Percentiles rank a stretch among this genome's conserved stretches.
Conservation (phyloP, 202 grass and related monocot species). For the Zizania palustris region DNA sequence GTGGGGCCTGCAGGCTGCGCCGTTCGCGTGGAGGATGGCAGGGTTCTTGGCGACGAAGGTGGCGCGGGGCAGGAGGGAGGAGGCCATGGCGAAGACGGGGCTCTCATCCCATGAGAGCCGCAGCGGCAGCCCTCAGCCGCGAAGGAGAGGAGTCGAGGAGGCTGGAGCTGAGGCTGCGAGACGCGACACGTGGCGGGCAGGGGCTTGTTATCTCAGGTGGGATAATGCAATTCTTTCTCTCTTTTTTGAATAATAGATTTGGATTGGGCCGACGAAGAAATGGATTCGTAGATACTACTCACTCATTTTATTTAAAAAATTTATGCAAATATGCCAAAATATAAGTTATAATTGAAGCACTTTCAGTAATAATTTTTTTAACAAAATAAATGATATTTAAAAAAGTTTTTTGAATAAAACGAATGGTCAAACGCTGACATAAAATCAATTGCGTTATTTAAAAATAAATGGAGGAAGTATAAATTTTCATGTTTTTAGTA, state of each 20-base stretch:
- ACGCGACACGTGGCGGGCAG: slow-evolving; percentile 45
- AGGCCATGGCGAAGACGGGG: slow-evolving; percentile 54
- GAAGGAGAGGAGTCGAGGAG: slow-evolving; percentile 14
- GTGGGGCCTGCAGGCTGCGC: slow-evolving; percentile 15
- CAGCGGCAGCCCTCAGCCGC: neutral
- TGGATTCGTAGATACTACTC: neutral
- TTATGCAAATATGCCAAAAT: too few species aligned
- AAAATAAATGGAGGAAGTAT: too few species aligned
- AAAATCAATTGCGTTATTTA: too few species aligned
- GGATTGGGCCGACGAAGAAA: neutral
- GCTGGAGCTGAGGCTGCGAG: slow-evolving; percentile 39
- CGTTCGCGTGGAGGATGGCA: slow-evolving; percentile 12
- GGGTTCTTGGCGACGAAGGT: slow-evolving; percentile 38
- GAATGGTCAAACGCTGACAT: too few species aligned
- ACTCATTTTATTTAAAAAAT: too few species aligned
- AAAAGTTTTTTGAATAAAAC: too few species aligned
- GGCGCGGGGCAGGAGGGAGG: slow-evolving; percentile 42
- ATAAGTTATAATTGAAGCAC: too few species aligned
- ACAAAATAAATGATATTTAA: too few species aligned
- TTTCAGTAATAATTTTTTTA: too few species aligned
- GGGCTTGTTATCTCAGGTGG: slow-evolving; percentile 2
- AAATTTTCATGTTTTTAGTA: too few species aligned
- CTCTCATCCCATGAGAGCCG: slow-evolving; percentile 40
- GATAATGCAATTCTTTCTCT: neutral
- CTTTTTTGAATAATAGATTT: neutral